Conservation (phyloP, 2,329 filamentous ascomycete species). For the Xylariaceae sp. region DNA sequence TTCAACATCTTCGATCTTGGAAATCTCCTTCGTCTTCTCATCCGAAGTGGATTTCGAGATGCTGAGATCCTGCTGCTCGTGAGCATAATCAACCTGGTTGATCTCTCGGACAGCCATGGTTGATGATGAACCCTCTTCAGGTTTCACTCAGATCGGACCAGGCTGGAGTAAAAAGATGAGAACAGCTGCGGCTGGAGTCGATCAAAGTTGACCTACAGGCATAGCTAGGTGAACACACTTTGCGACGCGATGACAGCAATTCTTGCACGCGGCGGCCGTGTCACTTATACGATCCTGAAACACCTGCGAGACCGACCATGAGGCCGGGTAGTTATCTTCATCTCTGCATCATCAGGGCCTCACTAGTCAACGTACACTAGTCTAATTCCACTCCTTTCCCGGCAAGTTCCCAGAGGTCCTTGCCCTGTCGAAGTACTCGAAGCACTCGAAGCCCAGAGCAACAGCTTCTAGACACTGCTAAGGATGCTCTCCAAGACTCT, state of each 20-base stretch:
- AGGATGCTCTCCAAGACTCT: neutral
- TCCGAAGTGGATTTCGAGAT: constrained; percentile 1
- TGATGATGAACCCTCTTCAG: neutral
- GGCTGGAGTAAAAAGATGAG: neutral
- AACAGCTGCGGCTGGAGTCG: neutral
- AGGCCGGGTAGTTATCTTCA: no score
- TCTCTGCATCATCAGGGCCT: neutral
- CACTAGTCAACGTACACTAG: neutral
- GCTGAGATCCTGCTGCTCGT: neutral
- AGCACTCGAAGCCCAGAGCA: neutral
- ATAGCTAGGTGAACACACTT: neutral
- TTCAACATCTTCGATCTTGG: neutral
- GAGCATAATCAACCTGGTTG: constrained; percentile 1
- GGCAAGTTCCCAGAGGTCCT: neutral
- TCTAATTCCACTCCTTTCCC: neutral
- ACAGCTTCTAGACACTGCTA: neutral
- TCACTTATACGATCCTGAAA: neutral
- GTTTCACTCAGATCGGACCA: neutral
- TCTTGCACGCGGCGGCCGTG: neutral
- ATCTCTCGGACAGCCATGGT: constrained; percentile 4
- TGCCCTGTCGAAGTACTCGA: no score
- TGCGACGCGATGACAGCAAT: neutral
- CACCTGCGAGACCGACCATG: neutral
- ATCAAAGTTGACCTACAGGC: neutral
- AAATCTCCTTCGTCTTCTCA: neutral